Evolutionary conservation across 495 filamentous ascomycete species (phyloP).

Genomic region (Trichoderma gamsii): DNA sequence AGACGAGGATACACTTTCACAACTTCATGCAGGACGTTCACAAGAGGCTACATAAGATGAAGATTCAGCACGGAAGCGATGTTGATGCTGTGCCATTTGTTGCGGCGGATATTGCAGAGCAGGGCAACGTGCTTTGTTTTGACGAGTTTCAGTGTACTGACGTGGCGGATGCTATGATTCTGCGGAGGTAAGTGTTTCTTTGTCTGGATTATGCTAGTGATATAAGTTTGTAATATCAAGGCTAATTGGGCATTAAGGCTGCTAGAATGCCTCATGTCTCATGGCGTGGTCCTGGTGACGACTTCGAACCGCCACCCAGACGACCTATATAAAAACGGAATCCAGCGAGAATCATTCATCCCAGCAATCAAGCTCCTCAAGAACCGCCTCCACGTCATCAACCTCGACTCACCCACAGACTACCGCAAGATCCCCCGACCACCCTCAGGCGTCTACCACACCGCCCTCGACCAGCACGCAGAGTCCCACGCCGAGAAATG

Average conservation of each 20-base stretch:
- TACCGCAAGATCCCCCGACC: conserved; percentile 95
- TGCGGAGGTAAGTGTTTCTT: conserved; percentile 52
- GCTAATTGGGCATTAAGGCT: conserved; percentile 46
- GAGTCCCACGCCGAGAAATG: conserved; percentile 80
- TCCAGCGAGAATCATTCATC: conserved; percentile 91
- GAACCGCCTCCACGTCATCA: conserved; percentile 74
- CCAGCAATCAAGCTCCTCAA: conserved; percentile 92
- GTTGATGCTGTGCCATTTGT: conserved; percentile 89
- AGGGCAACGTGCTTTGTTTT: conserved; percentile 84
- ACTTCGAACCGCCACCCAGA: conserved; percentile 96
- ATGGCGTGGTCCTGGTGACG: conserved; percentile 92
- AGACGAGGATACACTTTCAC: conserved; percentile 97
- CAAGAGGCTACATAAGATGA: conserved; percentile 81
- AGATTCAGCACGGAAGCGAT: conserved; percentile 82
- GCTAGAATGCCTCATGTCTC: conserved; percentile 83
- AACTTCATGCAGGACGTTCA: conserved; percentile 99
- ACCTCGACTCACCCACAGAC: conserved; percentile 90
- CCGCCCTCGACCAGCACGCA: conserved; percentile 70
- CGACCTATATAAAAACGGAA: conserved; percentile 95
- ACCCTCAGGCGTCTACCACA: conserved; percentile 85
- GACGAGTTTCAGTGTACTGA: conserved; percentile 99
- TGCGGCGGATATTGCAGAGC: conserved; percentile 83
- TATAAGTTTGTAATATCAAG: neutral
- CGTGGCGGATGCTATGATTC: conserved; percentile 97
- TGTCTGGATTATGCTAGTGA: neutral